Conservation (phyloP, 2,329 filamentous ascomycete genomes). For the Cercospora sojina region DNA sequence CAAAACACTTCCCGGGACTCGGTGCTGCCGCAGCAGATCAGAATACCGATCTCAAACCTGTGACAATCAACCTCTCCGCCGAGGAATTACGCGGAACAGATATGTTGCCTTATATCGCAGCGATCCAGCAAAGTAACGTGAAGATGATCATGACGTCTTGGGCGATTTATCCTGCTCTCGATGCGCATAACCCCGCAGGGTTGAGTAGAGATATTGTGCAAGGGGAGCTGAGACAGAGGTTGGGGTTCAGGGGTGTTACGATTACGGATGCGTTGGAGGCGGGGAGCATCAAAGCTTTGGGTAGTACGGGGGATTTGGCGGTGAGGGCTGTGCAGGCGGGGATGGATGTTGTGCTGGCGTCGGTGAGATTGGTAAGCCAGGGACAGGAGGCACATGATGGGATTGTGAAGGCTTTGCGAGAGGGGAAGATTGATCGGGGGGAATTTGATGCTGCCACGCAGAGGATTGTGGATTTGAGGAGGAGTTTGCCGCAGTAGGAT, state of each 20-base stretch:
- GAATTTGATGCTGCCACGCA: constrained; percentile 19
- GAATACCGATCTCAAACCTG: constrained; percentile 22
- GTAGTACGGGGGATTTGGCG: constrained; percentile 13
- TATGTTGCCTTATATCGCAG: constrained; percentile 18
- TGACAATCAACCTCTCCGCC: constrained; percentile 15
- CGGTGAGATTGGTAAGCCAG: constrained; percentile 16
- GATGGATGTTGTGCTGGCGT: constrained; percentile 23
- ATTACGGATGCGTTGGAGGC: constrained; percentile 27
- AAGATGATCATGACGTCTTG: constrained; percentile 25
- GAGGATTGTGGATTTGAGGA: constrained; percentile 18
- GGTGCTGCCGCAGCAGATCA: constrained; percentile 13
- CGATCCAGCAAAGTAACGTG: constrained; percentile 8
- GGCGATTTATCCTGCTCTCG: constrained; percentile 24
- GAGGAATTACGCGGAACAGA: constrained; percentile 16
- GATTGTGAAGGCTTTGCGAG: constrained; percentile 14
- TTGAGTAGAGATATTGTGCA: constrained; percentile 20
- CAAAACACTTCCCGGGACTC: constrained; percentile 25
- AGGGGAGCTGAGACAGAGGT: constrained; percentile 16
- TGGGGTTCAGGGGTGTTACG: constrained; percentile 21
- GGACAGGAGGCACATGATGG: constrained; percentile 14
- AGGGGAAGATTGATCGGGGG: constrained; percentile 13
- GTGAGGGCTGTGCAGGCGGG: constrained; percentile 19
- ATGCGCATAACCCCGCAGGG: constrained; percentile 13
- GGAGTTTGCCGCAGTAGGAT: constrained; percentile 4
- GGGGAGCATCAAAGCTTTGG: constrained; percentile 20